These are phyloP conservation scores for Debaryomyces nepalensis DNA, from an alignment of 1,139 yeast genomes.

Conservation along the genomic window DNA sequence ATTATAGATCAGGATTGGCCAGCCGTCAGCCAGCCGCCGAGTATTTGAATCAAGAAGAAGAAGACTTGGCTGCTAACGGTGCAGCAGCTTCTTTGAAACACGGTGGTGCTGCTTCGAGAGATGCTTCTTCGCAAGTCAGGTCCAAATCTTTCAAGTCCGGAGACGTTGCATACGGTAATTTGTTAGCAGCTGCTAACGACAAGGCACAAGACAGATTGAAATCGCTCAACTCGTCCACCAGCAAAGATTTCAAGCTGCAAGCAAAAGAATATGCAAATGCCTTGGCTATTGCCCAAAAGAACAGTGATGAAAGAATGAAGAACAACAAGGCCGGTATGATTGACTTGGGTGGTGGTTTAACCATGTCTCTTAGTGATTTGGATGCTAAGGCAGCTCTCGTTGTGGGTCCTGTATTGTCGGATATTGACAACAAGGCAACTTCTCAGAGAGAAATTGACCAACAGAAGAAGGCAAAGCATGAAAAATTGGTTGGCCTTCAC, in stretches of 20 bases:
- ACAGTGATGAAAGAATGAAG: conserved; percentile 58
- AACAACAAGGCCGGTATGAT: conserved; percentile 57
- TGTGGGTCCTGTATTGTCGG: conserved; percentile 84
- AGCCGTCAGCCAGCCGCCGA: conserved; percentile 29
- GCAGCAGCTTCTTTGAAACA: conserved; percentile 44
- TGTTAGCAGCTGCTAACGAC: conserved; percentile 63
- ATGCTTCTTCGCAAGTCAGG: conserved; percentile 34
- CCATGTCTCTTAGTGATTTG: conserved; percentile 75
- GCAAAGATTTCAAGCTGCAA: conserved; percentile 43
- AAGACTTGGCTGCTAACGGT: conserved; percentile 42
- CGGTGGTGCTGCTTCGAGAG: conserved; percentile 32
- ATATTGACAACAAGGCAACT: conserved; percentile 71
- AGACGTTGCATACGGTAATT: conserved; percentile 56
- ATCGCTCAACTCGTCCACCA: conserved; percentile 37
- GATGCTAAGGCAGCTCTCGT: conserved; percentile 80
- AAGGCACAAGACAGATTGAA: conserved; percentile 59
- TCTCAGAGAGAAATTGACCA: conserved; percentile 71
- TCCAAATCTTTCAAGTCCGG: conserved; percentile 41
- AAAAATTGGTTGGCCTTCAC: conserved; percentile 40
- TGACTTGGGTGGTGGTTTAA: conserved; percentile 88
- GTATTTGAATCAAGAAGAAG: conserved; percentile 34
- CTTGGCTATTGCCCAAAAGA: conserved; percentile 70
- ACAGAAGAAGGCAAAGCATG: conserved; percentile 33
- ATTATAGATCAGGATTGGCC: conserved; percentile 47
- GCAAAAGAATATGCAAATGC: conserved; percentile 52